Percentiles rank a stretch among this genome's conserved stretches.
These are phyloP conservation scores for Leptodontidium sp. DNA, from an alignment of 2,329 filamentous ascomycete genomes.

Conservation along the genomic window DNA sequence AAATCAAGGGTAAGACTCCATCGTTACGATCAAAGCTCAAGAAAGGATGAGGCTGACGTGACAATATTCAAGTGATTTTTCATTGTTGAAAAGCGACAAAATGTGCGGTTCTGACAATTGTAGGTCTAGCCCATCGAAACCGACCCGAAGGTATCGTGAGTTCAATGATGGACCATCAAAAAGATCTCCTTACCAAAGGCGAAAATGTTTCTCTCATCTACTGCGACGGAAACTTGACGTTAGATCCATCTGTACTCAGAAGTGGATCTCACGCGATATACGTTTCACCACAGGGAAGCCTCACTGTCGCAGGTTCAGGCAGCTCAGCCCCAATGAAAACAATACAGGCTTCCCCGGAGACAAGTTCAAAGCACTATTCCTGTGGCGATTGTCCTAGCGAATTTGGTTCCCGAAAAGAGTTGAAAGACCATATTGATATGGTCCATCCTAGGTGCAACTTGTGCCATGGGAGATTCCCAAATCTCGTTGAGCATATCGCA, in stretches of 20 bases:
- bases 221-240: slow-evolving; percentile 16
- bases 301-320: not conserved
- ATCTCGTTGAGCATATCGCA: not conserved
- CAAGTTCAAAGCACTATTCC: not conserved
- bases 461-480: slow-evolving; percentile 10
- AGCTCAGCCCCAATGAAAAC: not conserved
- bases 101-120: not conserved
- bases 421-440: slow-evolving; percentile 1
- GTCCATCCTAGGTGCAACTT: slow-evolving; percentile 14
- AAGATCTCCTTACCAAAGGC: slow-evolving; percentile 6
- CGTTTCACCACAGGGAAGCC: slow-evolving; percentile 19
- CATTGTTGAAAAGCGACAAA: no score
- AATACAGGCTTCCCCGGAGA: slow-evolving; percentile 4
- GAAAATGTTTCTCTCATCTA: slow-evolving; percentile 23
- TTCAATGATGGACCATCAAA: slow-evolving; percentile 21
- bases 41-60: slow-evolving; percentile 3
- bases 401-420: not conserved
- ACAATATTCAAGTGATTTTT: not conserved
- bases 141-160: slow-evolving; percentile 16
- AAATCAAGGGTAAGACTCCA: slow-evolving; percentile 5
- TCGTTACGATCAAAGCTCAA: not conserved
- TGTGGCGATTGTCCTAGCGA: slow-evolving; percentile 11
- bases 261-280: slow-evolving; percentile 25
- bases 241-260: slow-evolving; percentile 17
- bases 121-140: slow-evolving; percentile 7